Evolutionary conservation across 202 grass and related monocot species (phyloP), one percentile per base, ranked within the genome.

Genomic region (Dendrocalamus latiflorus): DNA sequence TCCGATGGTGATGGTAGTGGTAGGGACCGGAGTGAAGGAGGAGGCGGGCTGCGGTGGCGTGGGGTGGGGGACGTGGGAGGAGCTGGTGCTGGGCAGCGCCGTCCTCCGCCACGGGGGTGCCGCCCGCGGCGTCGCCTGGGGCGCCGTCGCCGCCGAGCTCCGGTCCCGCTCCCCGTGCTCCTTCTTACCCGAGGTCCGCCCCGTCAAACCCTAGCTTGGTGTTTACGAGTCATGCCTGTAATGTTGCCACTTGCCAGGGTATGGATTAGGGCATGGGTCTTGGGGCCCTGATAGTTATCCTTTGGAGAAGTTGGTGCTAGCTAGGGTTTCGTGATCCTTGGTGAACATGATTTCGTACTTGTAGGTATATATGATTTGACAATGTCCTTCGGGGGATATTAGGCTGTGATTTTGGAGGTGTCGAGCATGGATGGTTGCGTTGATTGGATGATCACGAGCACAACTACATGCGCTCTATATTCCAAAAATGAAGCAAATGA

Each of bases 21-120:
- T 9, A 22, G 63, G 39, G 37, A 16, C 15, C 9, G 70, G 63
- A 8, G 69, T 10, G 57, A 25, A 43, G 70, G 59, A 42, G 70
- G 72, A 33, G 43, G 49, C 49, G 74, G 50, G 58, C 41, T 62
- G 75, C 83, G 70, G 68, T 65, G 74, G 13, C 55, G 73, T 50
- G 5, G 65, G 65, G 51, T 93, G 95, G 95, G 93, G 95, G 54
- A 90, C 95, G 70, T 94, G 95, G 95, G 93, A 98, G 87, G 95
- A 98, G 86, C 83, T 98, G 79, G 82, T 98, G 48, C 91, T 98
- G 49, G 95, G 90, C 12, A 75, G 91, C 87, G 95, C 95, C 74
- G 95, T 98, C 70, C 65, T 83, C 55, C 95, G 93, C 45, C 95
- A 98, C 62, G 95, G 91, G 69, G 69, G 24, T 72, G 84, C 88